These are phyloP conservation scores for Epithemia pelagica DNA, from an alignment of 108 stramenopile species.

Conservation along the genomic window DNA sequence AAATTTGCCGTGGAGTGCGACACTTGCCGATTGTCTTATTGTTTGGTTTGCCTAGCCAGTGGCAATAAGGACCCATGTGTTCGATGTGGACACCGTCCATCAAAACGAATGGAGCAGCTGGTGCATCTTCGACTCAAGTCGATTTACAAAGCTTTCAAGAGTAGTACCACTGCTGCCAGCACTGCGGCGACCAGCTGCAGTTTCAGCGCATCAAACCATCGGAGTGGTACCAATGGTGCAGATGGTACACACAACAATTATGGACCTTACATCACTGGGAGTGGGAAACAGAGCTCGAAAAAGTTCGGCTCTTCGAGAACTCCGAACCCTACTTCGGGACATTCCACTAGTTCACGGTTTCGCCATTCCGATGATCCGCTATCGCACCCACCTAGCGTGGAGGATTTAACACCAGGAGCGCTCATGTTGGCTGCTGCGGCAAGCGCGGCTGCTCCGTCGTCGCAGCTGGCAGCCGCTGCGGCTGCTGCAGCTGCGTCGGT, in stretches of 20 bases:
- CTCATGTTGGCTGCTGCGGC: neutral
- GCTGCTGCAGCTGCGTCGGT: neutral
- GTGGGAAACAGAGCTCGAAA: neutral
- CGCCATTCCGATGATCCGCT: neutral
- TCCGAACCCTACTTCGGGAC: neutral
- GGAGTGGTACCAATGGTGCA: conserved; percentile 10
- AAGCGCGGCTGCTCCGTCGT: neutral
- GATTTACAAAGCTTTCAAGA: conserved; percentile 91
- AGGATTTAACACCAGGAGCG: neutral
- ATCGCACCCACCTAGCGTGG: neutral
- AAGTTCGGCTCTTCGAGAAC: neutral
- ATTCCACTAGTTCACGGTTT: neutral
- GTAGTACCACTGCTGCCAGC: conserved; percentile 32
- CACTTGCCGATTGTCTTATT: conserved; percentile 84
- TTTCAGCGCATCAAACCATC: neutral
- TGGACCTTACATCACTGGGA: neutral
- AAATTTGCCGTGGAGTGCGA: conserved; percentile 95
- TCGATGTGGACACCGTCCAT: conserved; percentile 79
- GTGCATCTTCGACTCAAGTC: conserved; percentile 85
- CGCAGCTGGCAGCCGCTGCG: neutral
- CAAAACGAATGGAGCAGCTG: conserved; percentile 86
- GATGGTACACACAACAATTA: neutral
- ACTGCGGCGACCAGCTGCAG: neutral
- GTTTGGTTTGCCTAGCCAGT: conserved; percentile 82
- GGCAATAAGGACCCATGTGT: conserved; percentile 88